Percentiles rank a stretch among this genome's conserved stretches.
Conservation (phyloP, 352 stramenopile species). For the Peronospora farinosa region DNA sequence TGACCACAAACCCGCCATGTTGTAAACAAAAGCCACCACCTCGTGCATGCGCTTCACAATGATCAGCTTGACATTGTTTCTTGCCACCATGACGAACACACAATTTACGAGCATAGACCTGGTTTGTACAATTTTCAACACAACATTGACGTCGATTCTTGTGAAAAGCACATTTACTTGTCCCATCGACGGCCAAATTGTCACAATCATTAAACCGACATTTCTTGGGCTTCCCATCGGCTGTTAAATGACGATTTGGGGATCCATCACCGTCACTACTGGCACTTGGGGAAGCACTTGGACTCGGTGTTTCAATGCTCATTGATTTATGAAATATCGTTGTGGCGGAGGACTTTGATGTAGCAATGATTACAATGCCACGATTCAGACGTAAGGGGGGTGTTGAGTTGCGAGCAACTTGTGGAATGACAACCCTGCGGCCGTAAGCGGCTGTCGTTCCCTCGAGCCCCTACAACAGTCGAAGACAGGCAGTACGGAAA, state of each 20-base stretch:
- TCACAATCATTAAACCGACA: slow-evolving; percentile 81
- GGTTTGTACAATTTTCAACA: slow-evolving; percentile 77
- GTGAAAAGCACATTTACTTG: slow-evolving; percentile 74
- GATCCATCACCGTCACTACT: slow-evolving; percentile 24
- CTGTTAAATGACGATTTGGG: slow-evolving; percentile 10
- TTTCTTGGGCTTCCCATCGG: slow-evolving; percentile 42
- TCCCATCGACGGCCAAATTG: slow-evolving; percentile 63
- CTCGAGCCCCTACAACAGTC: slow-evolving; percentile 19
- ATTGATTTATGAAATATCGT: slow-evolving; percentile 13
- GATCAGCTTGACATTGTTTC: slow-evolving; percentile 70
- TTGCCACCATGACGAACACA: slow-evolving; percentile 78
- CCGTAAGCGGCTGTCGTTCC: slow-evolving; percentile 36
- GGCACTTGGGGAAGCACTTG: slow-evolving; percentile 19
- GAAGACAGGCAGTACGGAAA: slow-evolving; percentile 15
- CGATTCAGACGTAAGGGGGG: slow-evolving; percentile 18
- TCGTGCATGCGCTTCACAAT: slow-evolving; percentile 66
- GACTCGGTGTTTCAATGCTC: slow-evolving; percentile 28
- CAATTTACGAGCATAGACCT: slow-evolving; percentile 77
- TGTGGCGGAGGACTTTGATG: background rate
- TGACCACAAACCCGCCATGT: slow-evolving; percentile 75
- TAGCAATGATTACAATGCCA: slow-evolving; percentile 25
- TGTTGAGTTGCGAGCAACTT: slow-evolving; percentile 48
- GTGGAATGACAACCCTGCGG: slow-evolving; percentile 44
- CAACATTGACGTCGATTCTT: slow-evolving; percentile 79
- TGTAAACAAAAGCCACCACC: slow-evolving; percentile 70